These are phyloP conservation scores for Salvia rosmarinus DNA, from an alignment of 257 asterid genomes.

Conservation along the genomic window DNA sequence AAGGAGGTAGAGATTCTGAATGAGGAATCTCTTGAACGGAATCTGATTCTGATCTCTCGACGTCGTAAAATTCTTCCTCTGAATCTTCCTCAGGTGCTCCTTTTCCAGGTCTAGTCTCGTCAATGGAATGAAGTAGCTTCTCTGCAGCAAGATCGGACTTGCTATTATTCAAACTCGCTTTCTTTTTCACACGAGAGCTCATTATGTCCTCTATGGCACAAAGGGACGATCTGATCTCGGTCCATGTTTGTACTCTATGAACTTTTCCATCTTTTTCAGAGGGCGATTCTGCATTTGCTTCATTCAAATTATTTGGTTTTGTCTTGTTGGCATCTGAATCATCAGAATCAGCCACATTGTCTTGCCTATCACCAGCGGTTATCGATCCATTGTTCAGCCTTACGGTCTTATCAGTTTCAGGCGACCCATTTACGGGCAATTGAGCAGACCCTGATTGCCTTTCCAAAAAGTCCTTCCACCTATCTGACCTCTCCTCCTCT, in stretches of 20 bases:
- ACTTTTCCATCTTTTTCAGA: constrained; percentile 42
- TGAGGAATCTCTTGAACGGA: constrained; percentile 48
- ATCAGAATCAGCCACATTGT: constrained; percentile 36
- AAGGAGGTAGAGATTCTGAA: constrained; percentile 56
- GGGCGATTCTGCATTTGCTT: constrained; percentile 43
- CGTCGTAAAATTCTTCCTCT: constrained; percentile 91
- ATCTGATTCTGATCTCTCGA: constrained; percentile 91
- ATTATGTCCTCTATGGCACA: constrained; percentile 73
- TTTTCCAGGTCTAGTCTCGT: constrained; percentile 59
- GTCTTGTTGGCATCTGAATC: constrained; percentile 32
- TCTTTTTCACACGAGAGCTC: constrained; percentile 71
- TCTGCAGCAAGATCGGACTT: constrained; percentile 36
- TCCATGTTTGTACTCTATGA: constrained; percentile 72
- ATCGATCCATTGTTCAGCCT: constrained; percentile 37
- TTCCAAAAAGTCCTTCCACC: constrained; percentile 85
- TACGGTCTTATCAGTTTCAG: constrained; percentile 32
- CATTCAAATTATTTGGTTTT: constrained; percentile 20
- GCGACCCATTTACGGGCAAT: constrained; percentile 44
- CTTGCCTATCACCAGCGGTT: constrained; percentile 36
- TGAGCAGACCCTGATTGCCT: constrained; percentile 67
- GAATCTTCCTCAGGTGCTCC: constrained; percentile 90
- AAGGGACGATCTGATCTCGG: constrained; percentile 74
- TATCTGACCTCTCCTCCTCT: constrained; percentile 96
- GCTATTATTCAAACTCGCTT: constrained; percentile 39
- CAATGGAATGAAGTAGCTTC: constrained; percentile 50